Evolutionary conservation across 768 basidiomycete species (phyloP), one percentile per base, ranked within the genome.

Genomic region (Boletus insuetus): DNA sequence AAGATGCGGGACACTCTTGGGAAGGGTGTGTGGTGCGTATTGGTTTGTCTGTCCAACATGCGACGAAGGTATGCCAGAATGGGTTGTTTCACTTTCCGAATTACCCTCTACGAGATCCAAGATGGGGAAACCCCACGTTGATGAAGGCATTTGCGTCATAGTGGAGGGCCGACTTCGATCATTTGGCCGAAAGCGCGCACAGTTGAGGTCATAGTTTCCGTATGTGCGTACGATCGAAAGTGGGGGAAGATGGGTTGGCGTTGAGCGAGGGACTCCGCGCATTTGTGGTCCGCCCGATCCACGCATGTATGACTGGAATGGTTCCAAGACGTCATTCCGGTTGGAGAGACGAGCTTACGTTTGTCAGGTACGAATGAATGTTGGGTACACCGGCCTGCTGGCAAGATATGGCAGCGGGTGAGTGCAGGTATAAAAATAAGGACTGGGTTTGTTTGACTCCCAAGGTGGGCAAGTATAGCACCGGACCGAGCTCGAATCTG

Each of bases 11-110:
- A 14, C 22, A 17, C 26, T n/a, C 19, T 57, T 38, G 19, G 37
- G 19, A 42, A 34, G 37, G 24, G 26, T 50, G 35, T 29, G 43
- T 53, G 46, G 61, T 17, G 49, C 3, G 22, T 47, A 45, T 26
- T 43, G 22, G 37, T 38, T 46, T 32, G 38, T 31, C 34, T 24
- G 40, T 46, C 41, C 51, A 53, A 65, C 60, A 60, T 60, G 64
- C 64, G 55, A 53, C 34, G 42, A 53, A 47, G 35, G 40, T 52
- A 66, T 48, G 60, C 55, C 31, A 49, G n/a, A 49, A 41, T 46
- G 20, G 39, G 45, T 14, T 31, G 17, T 37, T 24, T 24, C 37
- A n/a, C 12, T 13, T 19, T 35, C 41, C 37, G 29, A 29, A 46
- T 34, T 24, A 17, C 49, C 53, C 35, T 51, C 37, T 40, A 46